A percentile compares a stretch with the other conserved stretches of the same genome.
phyloP scores from a whole-genome alignment of 257 asterid species.

The Thymus quinquecostatus region DNA sequence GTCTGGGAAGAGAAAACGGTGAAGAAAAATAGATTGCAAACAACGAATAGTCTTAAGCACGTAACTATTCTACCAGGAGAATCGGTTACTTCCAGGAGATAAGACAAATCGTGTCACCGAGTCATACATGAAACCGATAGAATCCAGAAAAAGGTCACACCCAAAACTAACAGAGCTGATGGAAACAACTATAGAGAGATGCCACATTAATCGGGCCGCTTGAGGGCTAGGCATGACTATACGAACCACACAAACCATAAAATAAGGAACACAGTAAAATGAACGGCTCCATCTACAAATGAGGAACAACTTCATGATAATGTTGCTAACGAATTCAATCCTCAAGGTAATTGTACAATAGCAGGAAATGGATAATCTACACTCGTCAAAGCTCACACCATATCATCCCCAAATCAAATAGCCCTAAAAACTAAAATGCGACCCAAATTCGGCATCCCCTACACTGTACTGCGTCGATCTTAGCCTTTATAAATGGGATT shows the following conservation, averaged over 20 bases:
- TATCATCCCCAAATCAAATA: conserved; percentile 8
- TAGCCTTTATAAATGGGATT: not conserved
- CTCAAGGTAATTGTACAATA: not conserved
- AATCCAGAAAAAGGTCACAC: not conserved
- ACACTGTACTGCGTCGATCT: not conserved
- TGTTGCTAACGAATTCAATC: not conserved
- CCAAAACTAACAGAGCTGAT: not conserved
- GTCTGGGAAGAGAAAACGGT: not conserved
- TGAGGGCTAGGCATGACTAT: no score
- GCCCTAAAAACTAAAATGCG: not conserved
- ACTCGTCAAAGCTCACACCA: not conserved
- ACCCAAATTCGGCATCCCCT: not conserved
- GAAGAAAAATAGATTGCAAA: not conserved
- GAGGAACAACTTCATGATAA: not conserved
- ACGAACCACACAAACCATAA: not conserved
- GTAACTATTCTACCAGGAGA: not conserved
- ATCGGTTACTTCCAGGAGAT: conserved; percentile 1
- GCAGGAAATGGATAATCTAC: not conserved
- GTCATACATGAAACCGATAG: not conserved
- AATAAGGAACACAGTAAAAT: not conserved
- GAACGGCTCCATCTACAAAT: not conserved
- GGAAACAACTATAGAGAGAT: not conserved
- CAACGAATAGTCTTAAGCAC: not conserved
- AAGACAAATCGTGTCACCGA: not conserved
- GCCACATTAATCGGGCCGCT: no score